Base-by-base conservation (phyloP, 768 basidiomycete genomes). In the Galerina marginata region DNA sequence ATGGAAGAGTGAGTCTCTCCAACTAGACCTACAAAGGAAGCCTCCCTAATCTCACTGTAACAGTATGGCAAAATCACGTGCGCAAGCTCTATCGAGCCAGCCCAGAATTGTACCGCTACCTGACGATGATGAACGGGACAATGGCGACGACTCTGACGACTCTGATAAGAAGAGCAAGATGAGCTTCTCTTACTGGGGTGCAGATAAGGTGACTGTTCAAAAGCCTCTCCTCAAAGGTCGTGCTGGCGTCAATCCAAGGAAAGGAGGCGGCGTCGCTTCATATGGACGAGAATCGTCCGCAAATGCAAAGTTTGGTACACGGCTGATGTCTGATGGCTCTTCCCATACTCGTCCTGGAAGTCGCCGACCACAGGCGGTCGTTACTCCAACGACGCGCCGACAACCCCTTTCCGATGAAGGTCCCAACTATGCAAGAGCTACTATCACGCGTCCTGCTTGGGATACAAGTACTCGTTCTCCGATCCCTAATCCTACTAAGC, bases 101-200 rank as follows among this genome's bases (percentile, higher is more conserved):
- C 88, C 92, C 16, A 79, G 81, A 70, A 84, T 90, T 56, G 80
- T 91, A 33, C 88, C 90, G 39, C 77, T 89, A 67, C 88, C 89
- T 26, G 85, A 87, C 57, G 88, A 89, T 49, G 82, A 88, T 58
- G 81, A 85, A 57, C 81, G 85, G 29, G 86, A 79, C 6, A 82
- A 73, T 15, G 84, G 67, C 15, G 75, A 70, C 20, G 91, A 92
- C 29, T 93, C 92, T 3, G 90, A 92, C 65, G 91, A 93, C 67
- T 93, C 91, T 10, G 92, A 93, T 72, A 86, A 88, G 77, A 91
- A 93, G 79, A 92, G 89, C 80, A 94, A 93, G 74, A 93, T 94
- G 93, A 92, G 91, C 78, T 94, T 94, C 76, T 93, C 92, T 5
- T 95, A 94, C 70, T 94, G 92, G 92, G 92, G 93, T 25, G 93